Evolutionary conservation across 768 basidiomycete species (phyloP), one percentile per base, ranked within the genome.

Genomic region (Chalciporus chontae): DNA sequence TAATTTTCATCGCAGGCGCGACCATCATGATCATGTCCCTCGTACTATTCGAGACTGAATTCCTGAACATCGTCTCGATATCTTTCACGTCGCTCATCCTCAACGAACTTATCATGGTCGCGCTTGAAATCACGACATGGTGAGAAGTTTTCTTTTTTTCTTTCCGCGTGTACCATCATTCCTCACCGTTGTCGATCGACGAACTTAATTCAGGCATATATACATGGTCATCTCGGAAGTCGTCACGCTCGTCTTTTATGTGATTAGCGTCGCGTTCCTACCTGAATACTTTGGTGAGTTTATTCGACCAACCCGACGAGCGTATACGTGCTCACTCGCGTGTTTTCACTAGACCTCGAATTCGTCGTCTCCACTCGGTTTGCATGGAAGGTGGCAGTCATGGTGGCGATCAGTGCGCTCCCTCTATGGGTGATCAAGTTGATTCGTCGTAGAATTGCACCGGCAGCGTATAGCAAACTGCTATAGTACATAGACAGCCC

Each of bases 21-120:
- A 93, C 93, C 4, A 99, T 99, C 70, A 99, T 99, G 96, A 90
- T 99, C 63, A 83, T 95, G 75, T 96, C 92, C 0, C 83, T 99
- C 18, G 80, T 95, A 8, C 79, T 99, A 1, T 99, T 98, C 67
- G 96, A 99, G 71, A 94, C 81, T 45, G 94, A 99, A 62, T 98
- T 98, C 69, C 69, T 98, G 57, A 96, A 98, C 65, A 97, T 99
- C 52, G 96, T 99, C 26, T 87, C 95, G 17, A 99, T 98, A 57
- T 98, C 96, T 0, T 99, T 96, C 67, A 96, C 94, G 1, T 91
- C 96, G 1, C 76, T 98, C 49, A 83, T 99, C 55, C 74, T 98
- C 24, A 99, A 99, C 65, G 96, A 98, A 65, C 81, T 99, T 44
- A 93, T 98, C 70, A 99, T 98, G 96, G 96, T 98, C 40, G 94